A percentile compares a stretch with the other conserved stretches of the same genome.
Conservation (phyloP, 495 filamentous ascomycete species). For the Daldinia vernicosa region DNA sequence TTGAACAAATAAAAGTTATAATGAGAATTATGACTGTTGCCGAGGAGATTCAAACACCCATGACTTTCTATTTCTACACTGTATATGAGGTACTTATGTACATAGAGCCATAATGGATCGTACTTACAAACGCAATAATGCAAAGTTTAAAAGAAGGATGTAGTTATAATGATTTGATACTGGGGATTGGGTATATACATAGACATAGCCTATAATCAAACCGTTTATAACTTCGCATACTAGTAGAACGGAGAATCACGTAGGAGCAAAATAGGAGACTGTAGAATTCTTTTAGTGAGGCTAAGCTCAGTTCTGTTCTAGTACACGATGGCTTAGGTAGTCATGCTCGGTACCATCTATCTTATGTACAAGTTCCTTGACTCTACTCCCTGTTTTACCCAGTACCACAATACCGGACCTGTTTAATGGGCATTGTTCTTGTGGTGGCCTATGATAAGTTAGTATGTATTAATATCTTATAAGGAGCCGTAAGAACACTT, state of each 20-base stretch:
- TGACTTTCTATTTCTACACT: background rate
- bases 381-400: slow-evolving; percentile 35
- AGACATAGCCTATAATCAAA: background rate
- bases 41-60: background rate
- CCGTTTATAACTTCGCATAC: background rate
- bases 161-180: no score
- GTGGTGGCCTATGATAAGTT: slow-evolving; percentile 80
- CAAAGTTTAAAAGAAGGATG: background rate
- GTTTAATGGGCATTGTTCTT: slow-evolving; percentile 98
- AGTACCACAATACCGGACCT: slow-evolving; percentile 10
- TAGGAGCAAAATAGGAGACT: slow-evolving; percentile 29
- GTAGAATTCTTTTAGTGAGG: slow-evolving; percentile 33
- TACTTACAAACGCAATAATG: background rate
- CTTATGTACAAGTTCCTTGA: slow-evolving; percentile 56
- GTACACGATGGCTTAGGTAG: slow-evolving; percentile 37
- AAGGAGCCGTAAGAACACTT: slow-evolving; percentile 52
- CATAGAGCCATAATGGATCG: background rate
- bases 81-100: background rate
- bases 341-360: slow-evolving; percentile 34
- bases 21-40: background rate
- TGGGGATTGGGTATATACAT: background rate
- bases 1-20: background rate
- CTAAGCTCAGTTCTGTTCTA: slow-evolving; percentile 39
- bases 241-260: background rate
- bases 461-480: slow-evolving; percentile 11